These are phyloP conservation scores for Arabis hirsuta DNA, from an alignment of 345 rosid genomes.

Conservation along the genomic window DNA sequence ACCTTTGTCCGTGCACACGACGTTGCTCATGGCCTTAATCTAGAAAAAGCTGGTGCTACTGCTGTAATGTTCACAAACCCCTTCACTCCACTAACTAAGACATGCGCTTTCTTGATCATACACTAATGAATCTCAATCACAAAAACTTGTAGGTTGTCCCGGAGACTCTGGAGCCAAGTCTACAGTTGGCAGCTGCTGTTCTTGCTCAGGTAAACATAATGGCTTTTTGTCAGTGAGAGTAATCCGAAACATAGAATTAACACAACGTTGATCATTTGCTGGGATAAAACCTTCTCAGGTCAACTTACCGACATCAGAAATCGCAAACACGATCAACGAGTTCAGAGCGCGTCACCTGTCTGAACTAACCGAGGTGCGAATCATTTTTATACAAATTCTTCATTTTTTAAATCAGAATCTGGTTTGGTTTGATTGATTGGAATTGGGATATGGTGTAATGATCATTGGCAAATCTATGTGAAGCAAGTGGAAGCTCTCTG, in stretches of 20 bases:
- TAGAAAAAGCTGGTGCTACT: slow-evolving; percentile 97
- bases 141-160: slow-evolving; percentile 80
- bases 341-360: slow-evolving; percentile 93
- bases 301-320: slow-evolving; percentile 85
- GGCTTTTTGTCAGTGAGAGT: slow-evolving; percentile 12
- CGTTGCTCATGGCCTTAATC: slow-evolving; percentile 91
- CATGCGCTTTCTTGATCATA: not conserved
- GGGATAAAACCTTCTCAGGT: slow-evolving; percentile 50
- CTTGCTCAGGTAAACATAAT: slow-evolving; percentile 79
- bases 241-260: not conserved
- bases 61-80: slow-evolving; percentile 61
- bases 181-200: slow-evolving; percentile 98
- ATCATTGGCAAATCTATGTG: slow-evolving; percentile 61
- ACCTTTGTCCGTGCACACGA: slow-evolving; percentile 99
- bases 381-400: not conserved
- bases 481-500: slow-evolving; percentile 90
- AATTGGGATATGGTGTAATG: slow-evolving; percentile 5
- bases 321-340: slow-evolving; percentile 87
- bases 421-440: slow-evolving; percentile 7
- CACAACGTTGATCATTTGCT: slow-evolving; percentile 5
- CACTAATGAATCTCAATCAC: slow-evolving; percentile 10
- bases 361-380: slow-evolving; percentile 82
- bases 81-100: not conserved
- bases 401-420: not conserved
- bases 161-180: slow-evolving; percentile 98